Conservation (phyloP, 345 rosid species). For the Eucalyptus regnans region DNA sequence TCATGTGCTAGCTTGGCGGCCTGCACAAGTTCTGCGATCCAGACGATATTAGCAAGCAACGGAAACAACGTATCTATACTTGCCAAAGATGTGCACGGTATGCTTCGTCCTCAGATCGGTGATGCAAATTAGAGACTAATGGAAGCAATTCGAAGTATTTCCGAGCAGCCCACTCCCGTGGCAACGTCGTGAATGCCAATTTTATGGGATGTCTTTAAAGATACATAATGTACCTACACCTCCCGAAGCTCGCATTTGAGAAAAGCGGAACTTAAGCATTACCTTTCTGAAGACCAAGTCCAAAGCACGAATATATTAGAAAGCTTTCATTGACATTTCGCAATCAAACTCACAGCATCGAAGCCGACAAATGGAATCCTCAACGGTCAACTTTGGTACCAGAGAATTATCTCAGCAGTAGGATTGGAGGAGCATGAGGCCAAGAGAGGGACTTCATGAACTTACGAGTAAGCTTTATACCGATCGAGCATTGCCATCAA, state of each 20-base stretch:
- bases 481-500: not conserved
- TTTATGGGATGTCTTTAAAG: not conserved
- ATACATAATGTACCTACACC: not conserved
- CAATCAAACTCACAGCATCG: not conserved
- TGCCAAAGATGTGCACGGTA: not conserved
- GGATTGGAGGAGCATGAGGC: not conserved
- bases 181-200: not conserved
- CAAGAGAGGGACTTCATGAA: not conserved
- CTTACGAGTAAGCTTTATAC: not conserved
- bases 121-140: not conserved
- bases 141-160: not conserved
- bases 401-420: not conserved
- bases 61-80: not conserved
- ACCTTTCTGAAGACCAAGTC: not conserved
- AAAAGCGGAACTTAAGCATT: not conserved
- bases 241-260: not conserved
- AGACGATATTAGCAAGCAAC: not conserved
- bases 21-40: not conserved
- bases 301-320: not conserved
- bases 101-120: not conserved
- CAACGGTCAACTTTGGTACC: not conserved
- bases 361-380: not conserved
- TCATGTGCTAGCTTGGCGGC: not conserved
- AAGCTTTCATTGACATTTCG: not conserved
- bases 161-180: not conserved